Conservation (phyloP, 2,329 filamentous ascomycete genomes). For the Penicillium sp. region DNA sequence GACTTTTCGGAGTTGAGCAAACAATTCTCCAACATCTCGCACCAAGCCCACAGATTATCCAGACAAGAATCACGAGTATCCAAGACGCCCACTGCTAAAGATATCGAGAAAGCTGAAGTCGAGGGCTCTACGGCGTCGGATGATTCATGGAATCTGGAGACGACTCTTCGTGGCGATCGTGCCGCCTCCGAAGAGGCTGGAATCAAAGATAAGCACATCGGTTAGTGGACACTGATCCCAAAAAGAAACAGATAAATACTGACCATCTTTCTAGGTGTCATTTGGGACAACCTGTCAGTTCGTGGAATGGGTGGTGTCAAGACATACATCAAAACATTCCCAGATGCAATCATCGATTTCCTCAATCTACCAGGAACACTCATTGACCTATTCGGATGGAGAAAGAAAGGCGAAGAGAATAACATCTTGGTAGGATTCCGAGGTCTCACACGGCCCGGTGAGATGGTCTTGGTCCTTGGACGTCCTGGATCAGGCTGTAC, state of each 20-base stretch:
- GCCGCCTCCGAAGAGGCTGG: constrained; percentile 71
- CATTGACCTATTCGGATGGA: constrained; percentile 61
- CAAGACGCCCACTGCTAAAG: constrained; percentile 33
- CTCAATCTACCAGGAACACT: constrained; percentile 70
- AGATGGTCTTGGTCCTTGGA: constrained; percentile 84
- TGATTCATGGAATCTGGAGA: constrained; percentile 72
- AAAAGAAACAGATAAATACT: not conserved
- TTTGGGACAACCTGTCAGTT: constrained; percentile 76
- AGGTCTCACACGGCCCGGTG: constrained; percentile 69
- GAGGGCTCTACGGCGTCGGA: constrained; percentile 43
- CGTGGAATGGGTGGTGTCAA: constrained; percentile 70
- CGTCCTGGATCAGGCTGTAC: constrained; percentile 72
- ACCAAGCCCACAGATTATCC: constrained; percentile 37
- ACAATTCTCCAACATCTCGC: constrained; percentile 40
- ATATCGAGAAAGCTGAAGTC: constrained; percentile 59
- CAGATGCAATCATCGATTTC: constrained; percentile 71
- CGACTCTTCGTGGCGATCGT: constrained; percentile 67
- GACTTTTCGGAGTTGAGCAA: constrained; percentile 42
- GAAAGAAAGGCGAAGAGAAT: constrained; percentile 66
- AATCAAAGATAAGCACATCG: constrained; percentile 76
- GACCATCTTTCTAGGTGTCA: constrained; percentile 52
- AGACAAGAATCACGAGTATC: constrained; percentile 32
- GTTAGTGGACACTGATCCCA: constrained; percentile 21
- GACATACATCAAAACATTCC: constrained; percentile 73
- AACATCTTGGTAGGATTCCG: constrained; percentile 67